Base-by-base conservation (phyloP, 2,329 filamentous ascomycete species). In the Mycosphaerella arachidis region DNA sequence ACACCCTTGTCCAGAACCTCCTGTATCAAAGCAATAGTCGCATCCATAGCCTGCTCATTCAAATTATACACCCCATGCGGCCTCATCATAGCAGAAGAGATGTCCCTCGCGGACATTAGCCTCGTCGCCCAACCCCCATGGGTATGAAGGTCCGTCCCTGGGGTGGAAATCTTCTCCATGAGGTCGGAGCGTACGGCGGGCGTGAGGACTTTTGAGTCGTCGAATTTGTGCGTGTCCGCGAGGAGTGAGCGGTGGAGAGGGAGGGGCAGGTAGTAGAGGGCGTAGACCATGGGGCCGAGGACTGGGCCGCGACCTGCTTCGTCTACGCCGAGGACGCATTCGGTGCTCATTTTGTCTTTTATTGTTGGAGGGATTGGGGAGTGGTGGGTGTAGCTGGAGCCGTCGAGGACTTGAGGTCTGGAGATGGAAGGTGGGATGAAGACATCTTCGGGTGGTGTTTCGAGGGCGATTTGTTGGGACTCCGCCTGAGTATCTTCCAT, bases 11-110 rank as follows among this genome's bases (percentile, higher is more conserved):
- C 86, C 37, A 94, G 82, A 4, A 96, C 89, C 37, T 86, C 86
- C 57, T 85, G 81, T 70, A 97, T 93, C 55, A 99, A 81, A 43
- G 84, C 84, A 27, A 96, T 85, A 0, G 93, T 97, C 4, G 93
- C 90, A 74, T 96, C 92, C 85, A 94, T 89, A 18, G 93, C 93
- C 76, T 99, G 94, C 4, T 92, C 91, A 73, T 99, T 99, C 65
- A 99, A 84, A 73, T 99, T 99, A 78, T 97, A 95, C 3, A 79
- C 78, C 7, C 76, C 71, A 60, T 74, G 68, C 2, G 86, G 83
- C 9, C 83, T 82, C 69, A 94, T 80, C 90, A 95, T 95, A 68
- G 85, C 84, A 7, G 91, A 84, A 45, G 82, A 84, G 68, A 96
- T 96, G 76, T 93, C 90, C 48, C 88, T 84, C 8, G 94, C 92